These are phyloP conservation scores for Fomes fomentarius DNA, from an alignment of 1,284 basidiomycete species.

Conservation along the genomic window DNA sequence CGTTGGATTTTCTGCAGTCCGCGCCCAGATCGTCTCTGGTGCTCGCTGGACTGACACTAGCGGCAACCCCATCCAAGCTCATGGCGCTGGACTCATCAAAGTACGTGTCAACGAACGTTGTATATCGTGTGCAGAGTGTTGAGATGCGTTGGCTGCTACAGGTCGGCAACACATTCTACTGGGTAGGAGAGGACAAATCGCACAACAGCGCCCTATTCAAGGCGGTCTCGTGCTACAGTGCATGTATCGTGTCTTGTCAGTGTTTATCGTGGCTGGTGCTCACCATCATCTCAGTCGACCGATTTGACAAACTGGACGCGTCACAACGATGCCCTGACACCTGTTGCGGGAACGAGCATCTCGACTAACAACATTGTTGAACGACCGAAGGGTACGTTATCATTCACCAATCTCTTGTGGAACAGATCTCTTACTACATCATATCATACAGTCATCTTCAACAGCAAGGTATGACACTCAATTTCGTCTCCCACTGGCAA, in stretches of 20 bases:
- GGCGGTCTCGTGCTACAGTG: slow-evolving; percentile 63
- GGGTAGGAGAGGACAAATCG: slow-evolving; percentile 69
- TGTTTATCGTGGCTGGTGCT: not conserved
- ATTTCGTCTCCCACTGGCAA: no score
- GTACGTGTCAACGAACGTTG: slow-evolving; percentile 31
- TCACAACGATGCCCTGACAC: slow-evolving; percentile 59
- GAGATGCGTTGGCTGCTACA: slow-evolving; percentile 19
- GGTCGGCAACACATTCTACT: slow-evolving; percentile 63
- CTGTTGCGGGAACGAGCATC: slow-evolving; percentile 56
- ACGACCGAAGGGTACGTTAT: slow-evolving; percentile 58
- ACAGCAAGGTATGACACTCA: slow-evolving; percentile 47
- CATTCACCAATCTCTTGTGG: slow-evolving; percentile 39
- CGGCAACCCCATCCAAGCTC: slow-evolving; percentile 66
- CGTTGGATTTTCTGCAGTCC: slow-evolving; percentile 11
- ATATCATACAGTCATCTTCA: slow-evolving; percentile 49
- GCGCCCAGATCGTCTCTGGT: slow-evolving; percentile 54
- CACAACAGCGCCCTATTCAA: slow-evolving; percentile 58
- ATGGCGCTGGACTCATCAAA: slow-evolving; percentile 63
- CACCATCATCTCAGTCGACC: slow-evolving; percentile 42
- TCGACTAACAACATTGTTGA: slow-evolving; percentile 65
- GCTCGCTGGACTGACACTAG: slow-evolving; percentile 67
- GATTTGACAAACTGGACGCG: slow-evolving; percentile 60
- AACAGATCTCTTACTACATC: not conserved
- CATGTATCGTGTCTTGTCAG: slow-evolving; percentile 24
- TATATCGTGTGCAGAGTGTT: not conserved